Percentiles rank a stretch among this genome's conserved stretches.
phyloP scores from a whole-genome alignment of 2,329 filamentous ascomycete species.

The Colletotrichum sp. region DNA sequence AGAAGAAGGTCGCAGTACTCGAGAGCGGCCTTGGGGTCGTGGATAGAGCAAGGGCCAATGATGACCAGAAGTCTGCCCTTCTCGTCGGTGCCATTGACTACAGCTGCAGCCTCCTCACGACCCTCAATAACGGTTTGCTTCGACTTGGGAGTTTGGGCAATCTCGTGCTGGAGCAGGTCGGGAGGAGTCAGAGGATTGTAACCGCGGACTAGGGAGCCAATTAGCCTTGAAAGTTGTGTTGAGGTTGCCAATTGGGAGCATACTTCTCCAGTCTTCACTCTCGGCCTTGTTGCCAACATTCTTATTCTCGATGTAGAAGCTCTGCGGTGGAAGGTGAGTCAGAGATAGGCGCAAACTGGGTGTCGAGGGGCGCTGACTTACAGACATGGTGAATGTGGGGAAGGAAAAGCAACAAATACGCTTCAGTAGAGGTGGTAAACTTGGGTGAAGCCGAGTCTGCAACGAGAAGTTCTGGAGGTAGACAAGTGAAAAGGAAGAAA shows the following conservation, averaged over 20 bases:
- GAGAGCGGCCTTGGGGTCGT: slow-evolving; percentile 88
- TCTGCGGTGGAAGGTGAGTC: slow-evolving; percentile 40
- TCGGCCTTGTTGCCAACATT: slow-evolving; percentile 76
- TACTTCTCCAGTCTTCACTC: slow-evolving; percentile 85
- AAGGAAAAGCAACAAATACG: neutral
- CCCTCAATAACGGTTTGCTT: slow-evolving; percentile 65
- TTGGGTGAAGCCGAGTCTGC: neutral
- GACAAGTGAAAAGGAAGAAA: neutral
- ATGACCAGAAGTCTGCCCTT: slow-evolving; percentile 71
- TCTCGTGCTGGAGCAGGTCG: slow-evolving; percentile 94
- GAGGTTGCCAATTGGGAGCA: slow-evolving; percentile 30
- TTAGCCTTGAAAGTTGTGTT: slow-evolving; percentile 19
- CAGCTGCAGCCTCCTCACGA: slow-evolving; percentile 67
- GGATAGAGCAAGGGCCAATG: slow-evolving; percentile 95
- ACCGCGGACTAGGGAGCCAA: slow-evolving; percentile 67
- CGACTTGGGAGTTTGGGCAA: slow-evolving; percentile 63
- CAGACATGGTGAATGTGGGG: slow-evolving; percentile 32
- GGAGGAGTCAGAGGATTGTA: slow-evolving; percentile 94
- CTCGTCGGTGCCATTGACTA: slow-evolving; percentile 70
- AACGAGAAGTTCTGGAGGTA: neutral
- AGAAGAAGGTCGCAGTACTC: slow-evolving; percentile 90
- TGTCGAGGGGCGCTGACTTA: slow-evolving; percentile 25
- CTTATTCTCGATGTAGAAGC: slow-evolving; percentile 78
- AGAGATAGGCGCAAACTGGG: slow-evolving; percentile 1
- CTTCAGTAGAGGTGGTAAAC: neutral